These are phyloP conservation scores for Oryza australiensis DNA, from an alignment of 176 grass and related monocot genomes.

Conservation along the genomic window DNA sequence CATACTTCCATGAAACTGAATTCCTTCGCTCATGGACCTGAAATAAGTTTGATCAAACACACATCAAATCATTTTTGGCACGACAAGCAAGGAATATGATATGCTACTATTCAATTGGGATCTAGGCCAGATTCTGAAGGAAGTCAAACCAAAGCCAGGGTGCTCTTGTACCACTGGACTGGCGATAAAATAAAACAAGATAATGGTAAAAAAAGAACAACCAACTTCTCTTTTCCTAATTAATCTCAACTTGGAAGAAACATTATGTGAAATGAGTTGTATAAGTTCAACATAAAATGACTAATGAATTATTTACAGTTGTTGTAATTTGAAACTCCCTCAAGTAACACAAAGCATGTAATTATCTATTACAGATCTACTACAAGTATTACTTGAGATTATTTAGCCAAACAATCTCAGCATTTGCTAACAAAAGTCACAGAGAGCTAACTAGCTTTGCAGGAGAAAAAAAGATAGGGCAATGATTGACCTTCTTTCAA, in stretches of 20 bases:
- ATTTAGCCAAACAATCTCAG: background rate
- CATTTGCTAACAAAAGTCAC: background rate
- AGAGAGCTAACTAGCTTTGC: background rate
- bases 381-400: background rate
- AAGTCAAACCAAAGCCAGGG: background rate
- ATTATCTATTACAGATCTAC: background rate
- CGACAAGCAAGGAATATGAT: background rate
- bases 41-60: slow-evolving; percentile 23
- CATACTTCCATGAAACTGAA: slow-evolving; percentile 64
- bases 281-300: background rate
- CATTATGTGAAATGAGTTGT: background rate
- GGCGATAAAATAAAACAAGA: background rate
- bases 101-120: background rate
- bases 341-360: background rate
- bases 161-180: background rate
- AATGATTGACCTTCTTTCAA: no score
- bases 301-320: background rate
- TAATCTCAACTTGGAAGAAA: background rate
- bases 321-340: background rate
- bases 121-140: background rate
- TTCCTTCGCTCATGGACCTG: slow-evolving; percentile 79
- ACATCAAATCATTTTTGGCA: slow-evolving; percentile 18
- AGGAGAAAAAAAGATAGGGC: background rate
- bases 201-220: background rate
- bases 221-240: background rate